Base-by-base conservation (phyloP, 2,329 filamentous ascomycete species). In the Venturia pyrina region DNA sequence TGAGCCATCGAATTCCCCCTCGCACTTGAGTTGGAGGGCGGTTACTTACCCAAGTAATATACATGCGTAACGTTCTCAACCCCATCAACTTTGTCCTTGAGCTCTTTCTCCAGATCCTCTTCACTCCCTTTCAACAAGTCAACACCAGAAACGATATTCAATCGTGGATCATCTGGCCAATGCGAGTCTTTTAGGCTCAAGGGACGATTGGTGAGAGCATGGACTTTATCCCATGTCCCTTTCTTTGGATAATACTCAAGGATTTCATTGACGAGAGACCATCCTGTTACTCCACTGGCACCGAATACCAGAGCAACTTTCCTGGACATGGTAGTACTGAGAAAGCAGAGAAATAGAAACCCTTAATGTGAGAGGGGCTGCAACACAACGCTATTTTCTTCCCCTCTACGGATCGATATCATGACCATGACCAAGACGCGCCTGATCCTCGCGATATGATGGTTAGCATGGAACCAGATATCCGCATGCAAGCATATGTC, bases 221-320 rank as follows among this genome's bases (percentile, higher is more conserved):
- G 78, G 6, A 82, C 77, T 43, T 76, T 78, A 32, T 70, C 74
- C 69, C 81, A 82, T 4, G 71, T 73, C 65, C 77, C 75, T n/a
- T 76, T 74, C 28, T 72, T 74, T 3, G 80, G 81, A 66, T 81
- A 82, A 63, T 74, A 78, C 57, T 78, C 71, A 15, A 82, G 71
- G 48, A 82, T 78, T 64, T 79, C 75, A 63, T 81, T 82, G 19
- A 79, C 77, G 64, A 82, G 76, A 7, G 80, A 76, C 80, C 80
- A 82, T 46, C 66, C 66, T 15, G 66, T 66, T 7, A 67, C 66
- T 19, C 66, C 66, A 50, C 17, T 24, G 19, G 66, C 66, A 57
- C 66, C 66, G 40, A 67, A 66, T 15, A 67, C 43, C 3, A 67
- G 56, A 15, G 66, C 66, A n/a, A 46, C 24, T 37, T 67, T 67